Evolutionary conservation across 768 basidiomycete species (phyloP).

Genomic region (Dioszegia aurantiaca): DNA sequence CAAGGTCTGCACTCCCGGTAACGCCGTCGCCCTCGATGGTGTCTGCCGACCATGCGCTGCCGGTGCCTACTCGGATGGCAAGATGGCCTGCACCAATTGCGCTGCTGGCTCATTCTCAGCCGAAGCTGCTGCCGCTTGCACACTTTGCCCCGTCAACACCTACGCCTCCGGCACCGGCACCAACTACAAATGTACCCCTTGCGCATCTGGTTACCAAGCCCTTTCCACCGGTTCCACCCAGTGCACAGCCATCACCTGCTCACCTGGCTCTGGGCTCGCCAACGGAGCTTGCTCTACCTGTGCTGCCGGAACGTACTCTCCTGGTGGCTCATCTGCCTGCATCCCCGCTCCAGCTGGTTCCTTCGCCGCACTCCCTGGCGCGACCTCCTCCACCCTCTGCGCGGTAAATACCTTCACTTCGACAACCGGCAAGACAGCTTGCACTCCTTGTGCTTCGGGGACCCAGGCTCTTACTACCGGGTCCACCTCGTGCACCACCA

Average conservation of each 20-base stretch:
- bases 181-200: not conserved
- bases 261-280: not conserved
- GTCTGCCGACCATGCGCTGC: not conserved
- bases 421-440: not conserved
- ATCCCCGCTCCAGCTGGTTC: constrained; percentile 6
- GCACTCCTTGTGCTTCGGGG: not conserved
- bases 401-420: not conserved
- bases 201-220: not conserved
- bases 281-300: not conserved
- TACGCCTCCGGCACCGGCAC: constrained; percentile 2
- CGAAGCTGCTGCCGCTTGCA: not conserved
- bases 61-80: constrained; percentile 3
- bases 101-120: not conserved
- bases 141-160: constrained; percentile 3
- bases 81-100: not conserved
- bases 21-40: not conserved
- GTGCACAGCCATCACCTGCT: not conserved
- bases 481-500: not conserved
- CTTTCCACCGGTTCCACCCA: not conserved
- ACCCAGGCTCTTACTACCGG: not conserved
- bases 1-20: not conserved
- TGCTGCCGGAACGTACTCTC: not conserved
- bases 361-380: not conserved
- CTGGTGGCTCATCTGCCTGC: constrained; percentile 1
- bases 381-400: constrained; percentile 1